Conservation (phyloP, 257 asterid genomes). For the Rubia yunnanensis region DNA sequence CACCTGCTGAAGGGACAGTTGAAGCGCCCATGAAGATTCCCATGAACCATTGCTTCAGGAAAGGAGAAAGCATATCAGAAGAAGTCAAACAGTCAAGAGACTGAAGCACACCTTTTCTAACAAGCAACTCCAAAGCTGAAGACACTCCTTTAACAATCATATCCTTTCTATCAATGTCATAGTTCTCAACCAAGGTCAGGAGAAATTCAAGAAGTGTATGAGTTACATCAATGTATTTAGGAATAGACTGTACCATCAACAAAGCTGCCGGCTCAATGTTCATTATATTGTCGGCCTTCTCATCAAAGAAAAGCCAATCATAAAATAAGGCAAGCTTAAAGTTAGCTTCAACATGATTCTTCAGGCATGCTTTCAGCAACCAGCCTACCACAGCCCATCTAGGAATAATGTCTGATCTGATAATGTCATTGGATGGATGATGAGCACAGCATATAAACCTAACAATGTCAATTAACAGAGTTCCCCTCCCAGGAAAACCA, state of each 20-base stretch:
- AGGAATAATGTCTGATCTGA: conserved; percentile 1
- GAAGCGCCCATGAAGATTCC: not conserved
- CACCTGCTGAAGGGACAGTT: not conserved
- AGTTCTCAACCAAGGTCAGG: conserved; percentile 1
- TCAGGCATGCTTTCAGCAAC: not conserved
- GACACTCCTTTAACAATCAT: conserved; percentile 1
- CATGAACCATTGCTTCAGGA: conserved; percentile 4
- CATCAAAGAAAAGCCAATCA: conserved; percentile 9
- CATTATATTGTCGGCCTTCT: conserved; percentile 1
- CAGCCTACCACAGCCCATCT: conserved; percentile 6
- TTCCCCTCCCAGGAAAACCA: conserved; percentile 2
- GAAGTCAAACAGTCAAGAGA: not conserved
- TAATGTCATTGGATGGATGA: conserved; percentile 2
- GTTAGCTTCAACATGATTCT: conserved; percentile 3
- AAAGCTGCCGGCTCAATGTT: conserved; percentile 5
- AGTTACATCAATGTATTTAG: conserved; percentile 2
- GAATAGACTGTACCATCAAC: conserved; percentile 3
- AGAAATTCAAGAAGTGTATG: conserved; percentile 1
- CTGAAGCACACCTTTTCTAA: conserved; percentile 7
- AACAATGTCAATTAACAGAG: conserved; percentile 2
- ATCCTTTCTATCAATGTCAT: not conserved
- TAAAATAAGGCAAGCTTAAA: conserved; percentile 2
- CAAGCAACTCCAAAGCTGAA: not conserved
- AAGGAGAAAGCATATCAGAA: conserved; percentile 2
- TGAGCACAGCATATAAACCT: conserved; percentile 4